Conservation (phyloP, 192 early-diverging fungal genomes). For the Linnemannia schmuckeri region DNA sequence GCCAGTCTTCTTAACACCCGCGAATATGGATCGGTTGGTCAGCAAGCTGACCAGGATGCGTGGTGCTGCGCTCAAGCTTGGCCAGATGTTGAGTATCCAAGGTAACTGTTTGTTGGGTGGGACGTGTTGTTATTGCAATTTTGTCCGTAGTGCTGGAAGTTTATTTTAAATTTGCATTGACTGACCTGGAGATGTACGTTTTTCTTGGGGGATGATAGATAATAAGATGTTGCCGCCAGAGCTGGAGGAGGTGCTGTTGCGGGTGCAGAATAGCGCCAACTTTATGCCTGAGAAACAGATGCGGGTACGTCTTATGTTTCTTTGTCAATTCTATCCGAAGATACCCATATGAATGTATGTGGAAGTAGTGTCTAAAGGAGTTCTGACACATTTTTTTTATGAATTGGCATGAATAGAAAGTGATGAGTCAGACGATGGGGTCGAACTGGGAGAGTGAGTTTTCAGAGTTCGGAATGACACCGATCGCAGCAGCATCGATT, state of each 20-base stretch:
- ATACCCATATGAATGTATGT: not conserved
- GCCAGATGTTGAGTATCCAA: conserved; percentile 98
- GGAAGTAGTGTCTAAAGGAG: not conserved
- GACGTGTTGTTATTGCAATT: not conserved
- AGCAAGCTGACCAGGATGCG: conserved; percentile 91
- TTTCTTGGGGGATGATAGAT: conserved; percentile 44
- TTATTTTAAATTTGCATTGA: not conserved
- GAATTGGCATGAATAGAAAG: conserved; percentile 54
- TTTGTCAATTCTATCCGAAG: not conserved
- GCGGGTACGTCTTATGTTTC: conserved; percentile 57
- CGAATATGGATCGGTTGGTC: conserved; percentile 91
- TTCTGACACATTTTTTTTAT: too few relatives aligned
- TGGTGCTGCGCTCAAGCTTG: conserved; percentile 96
- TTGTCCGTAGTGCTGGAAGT: too few relatives aligned
- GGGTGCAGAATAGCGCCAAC: conserved; percentile 95
- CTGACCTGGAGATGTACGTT: not conserved
- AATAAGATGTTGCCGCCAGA: conserved; percentile 82
- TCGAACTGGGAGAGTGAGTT: conserved; percentile 79
- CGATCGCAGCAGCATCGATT: conserved; percentile 94
- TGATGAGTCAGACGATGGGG: conserved; percentile 78
- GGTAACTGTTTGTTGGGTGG: conserved; percentile 54
- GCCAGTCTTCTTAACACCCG: conserved; percentile 75
- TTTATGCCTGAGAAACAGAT: conserved; percentile 95
- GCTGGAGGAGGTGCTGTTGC: conserved; percentile 82
- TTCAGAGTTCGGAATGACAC: conserved; percentile 77